Base-by-base conservation (phyloP, 176 grass and related monocot genomes). In the Juncus effusus region DNA sequence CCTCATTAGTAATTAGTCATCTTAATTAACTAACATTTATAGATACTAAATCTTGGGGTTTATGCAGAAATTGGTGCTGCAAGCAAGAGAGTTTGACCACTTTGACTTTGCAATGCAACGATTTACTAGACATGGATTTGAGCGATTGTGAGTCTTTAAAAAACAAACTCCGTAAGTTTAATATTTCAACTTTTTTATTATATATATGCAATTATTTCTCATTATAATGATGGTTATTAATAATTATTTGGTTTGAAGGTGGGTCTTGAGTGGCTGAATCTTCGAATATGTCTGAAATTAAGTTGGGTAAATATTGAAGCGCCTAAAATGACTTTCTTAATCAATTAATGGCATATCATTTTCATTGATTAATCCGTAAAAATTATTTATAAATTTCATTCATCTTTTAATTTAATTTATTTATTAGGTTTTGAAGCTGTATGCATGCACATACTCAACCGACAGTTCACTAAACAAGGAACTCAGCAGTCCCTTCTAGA, bases 281-380 rank as follows among this genome's bases (percentile, higher is more conserved):
- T 99, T 36, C 88, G 88, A 51, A 99, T 99, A 64, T 99, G 94
- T 64, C 94, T 83, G 39, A 92, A 93, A 42, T 75, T 99, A 66
- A 86, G 61, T 75, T 54, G 67, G 74, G 85, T 99, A 35, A 56
- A 60, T 14, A 82, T 99, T n/a, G 78, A 90, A 53, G 85, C 94
- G n/a, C 83, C 94, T 57, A 89, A 89, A 64, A 90, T 99, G 83
- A 86, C 71, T 44, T 71, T 79, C 63, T 83, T 99, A 28, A 28
- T 28, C 19, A 28, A 28, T 28, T 28, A 28, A 28, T 28, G 19
- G 19, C 1, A 28, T 28, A 28, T 28, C 19, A 28, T 28, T 28
- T 28, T 28, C 19, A 28, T 28, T 28, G 1, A 28, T 28, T 28
- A 28, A 28, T 28, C 19, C 19, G 1, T 28, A 28, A 28, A 28